Evolutionary conservation across 140 eudicot genomes (phyloP).

Genomic region (Senecio squalidus): DNA sequence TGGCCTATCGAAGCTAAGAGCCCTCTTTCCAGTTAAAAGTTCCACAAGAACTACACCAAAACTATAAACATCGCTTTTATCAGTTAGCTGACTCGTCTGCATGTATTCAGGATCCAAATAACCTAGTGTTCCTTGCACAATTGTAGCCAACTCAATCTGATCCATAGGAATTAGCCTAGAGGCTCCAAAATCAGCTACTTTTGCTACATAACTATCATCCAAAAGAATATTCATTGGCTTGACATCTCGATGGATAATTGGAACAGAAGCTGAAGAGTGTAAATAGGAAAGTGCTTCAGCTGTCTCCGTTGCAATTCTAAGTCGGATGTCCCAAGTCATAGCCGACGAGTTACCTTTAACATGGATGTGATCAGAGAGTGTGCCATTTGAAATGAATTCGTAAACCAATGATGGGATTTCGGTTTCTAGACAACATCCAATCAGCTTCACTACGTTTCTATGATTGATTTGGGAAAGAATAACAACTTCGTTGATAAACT

Average conservation of each 20-base stretch:
- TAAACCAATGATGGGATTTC: slow-evolving; percentile 24
- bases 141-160: slow-evolving; percentile 27
- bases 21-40: slow-evolving; percentile 28
- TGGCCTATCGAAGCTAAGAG: slow-evolving; percentile 19
- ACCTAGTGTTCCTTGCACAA: slow-evolving; percentile 40
- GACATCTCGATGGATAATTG: slow-evolving; percentile 25
- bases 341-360: neutral
- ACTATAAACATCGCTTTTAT: slow-evolving; percentile 45
- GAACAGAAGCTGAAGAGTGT: slow-evolving; percentile 24
- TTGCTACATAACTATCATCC: slow-evolving; percentile 13
- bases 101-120: slow-evolving; percentile 33
- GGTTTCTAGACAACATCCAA: slow-evolving; percentile 29
- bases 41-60: slow-evolving; percentile 36
- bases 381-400: slow-evolving; percentile 28
- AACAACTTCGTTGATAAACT: slow-evolving; percentile 30
- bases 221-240: slow-evolving; percentile 17
- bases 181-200: slow-evolving; percentile 28
- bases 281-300: slow-evolving; percentile 27
- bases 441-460: slow-evolving; percentile 28
- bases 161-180: slow-evolving; percentile 21
- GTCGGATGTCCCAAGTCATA: slow-evolving; percentile 25
- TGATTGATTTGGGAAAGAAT: slow-evolving; percentile 29
- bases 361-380: slow-evolving; percentile 25
- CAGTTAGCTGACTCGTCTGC: slow-evolving; percentile 20
- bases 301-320: slow-evolving; percentile 19